These are phyloP conservation scores for Bathelium albidoporum DNA, from an alignment of 495 filamentous ascomycete genomes.

Conservation along the genomic window DNA sequence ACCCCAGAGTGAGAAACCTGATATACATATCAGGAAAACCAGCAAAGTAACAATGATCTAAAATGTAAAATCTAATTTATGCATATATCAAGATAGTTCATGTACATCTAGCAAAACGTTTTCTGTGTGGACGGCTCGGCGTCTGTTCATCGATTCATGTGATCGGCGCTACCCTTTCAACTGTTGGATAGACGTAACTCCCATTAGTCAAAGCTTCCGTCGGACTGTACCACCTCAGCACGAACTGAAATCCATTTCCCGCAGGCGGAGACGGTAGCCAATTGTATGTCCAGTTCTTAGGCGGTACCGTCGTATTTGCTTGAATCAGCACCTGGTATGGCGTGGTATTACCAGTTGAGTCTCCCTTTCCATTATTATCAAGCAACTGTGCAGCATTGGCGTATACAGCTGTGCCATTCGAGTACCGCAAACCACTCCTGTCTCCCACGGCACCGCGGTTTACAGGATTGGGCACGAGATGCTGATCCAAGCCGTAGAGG, in stretches of 20 bases:
- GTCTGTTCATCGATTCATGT: background rate
- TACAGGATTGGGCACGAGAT: constrained; percentile 24
- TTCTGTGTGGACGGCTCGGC: too few relatives aligned
- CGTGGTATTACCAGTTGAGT: background rate
- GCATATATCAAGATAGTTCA: too few relatives aligned
- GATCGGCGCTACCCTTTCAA: background rate
- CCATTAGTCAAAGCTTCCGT: background rate
- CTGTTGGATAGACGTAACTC: background rate
- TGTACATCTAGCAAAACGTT: too few relatives aligned
- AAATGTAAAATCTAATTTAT: too few relatives aligned
- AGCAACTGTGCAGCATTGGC: too few relatives aligned
- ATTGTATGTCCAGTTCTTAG: constrained; percentile 30
- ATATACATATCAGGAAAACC: too few relatives aligned
- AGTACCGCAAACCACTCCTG: constrained; percentile 26
- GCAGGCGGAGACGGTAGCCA: too few relatives aligned
- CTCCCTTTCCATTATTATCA: background rate
- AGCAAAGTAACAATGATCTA: too few relatives aligned
- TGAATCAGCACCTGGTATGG: constrained; percentile 25
- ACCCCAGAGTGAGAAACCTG: too few relatives aligned
- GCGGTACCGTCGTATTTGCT: constrained; percentile 23
- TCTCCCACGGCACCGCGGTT: constrained; percentile 26
- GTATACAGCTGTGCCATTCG: constrained; percentile 26
- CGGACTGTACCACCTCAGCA: background rate
- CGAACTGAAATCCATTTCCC: too few relatives aligned
- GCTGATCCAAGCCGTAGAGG: constrained; percentile 20